phyloP scores from a whole-genome alignment of 768 basidiomycete species.

The Pholiota conissans region DNA sequence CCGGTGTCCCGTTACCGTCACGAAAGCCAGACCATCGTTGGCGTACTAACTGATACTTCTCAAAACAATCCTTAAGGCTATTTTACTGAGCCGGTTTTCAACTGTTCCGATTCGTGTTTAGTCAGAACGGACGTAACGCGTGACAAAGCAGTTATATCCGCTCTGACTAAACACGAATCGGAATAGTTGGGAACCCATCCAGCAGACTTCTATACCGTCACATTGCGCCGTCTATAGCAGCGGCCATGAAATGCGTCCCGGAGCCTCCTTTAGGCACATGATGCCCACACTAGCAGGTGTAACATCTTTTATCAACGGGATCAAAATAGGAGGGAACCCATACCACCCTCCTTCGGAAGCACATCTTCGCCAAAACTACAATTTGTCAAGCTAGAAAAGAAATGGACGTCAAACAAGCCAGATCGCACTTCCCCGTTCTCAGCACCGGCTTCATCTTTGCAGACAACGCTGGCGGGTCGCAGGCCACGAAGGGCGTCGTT shows the following conservation, averaged over 20 bases:
- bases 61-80: too few species aligned
- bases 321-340: not conserved
- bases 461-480: conserved; percentile 80
- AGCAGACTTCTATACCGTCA: not conserved
- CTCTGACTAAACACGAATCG: too few species aligned
- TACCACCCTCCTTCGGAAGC: not conserved
- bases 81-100: not conserved
- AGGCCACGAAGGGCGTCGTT: conserved; percentile 52
- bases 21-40: too few species aligned
- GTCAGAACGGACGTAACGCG: too few species aligned
- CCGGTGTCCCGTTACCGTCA: too few species aligned
- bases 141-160: too few species aligned
- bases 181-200: not conserved
- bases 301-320: not conserved
- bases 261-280: not conserved
- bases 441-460: conserved; percentile 62
- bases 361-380: not conserved
- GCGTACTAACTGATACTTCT: too few species aligned
- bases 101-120: too few species aligned
- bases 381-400: not conserved
- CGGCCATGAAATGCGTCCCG: not conserved
- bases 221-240: not conserved
- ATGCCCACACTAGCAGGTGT: not conserved
- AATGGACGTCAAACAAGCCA: conserved; percentile 46
- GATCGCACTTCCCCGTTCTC: conserved; percentile 65